Evolutionary conservation across 352 stramenopile species (phyloP).

Genomic region (Aphanomyces euteiches): DNA sequence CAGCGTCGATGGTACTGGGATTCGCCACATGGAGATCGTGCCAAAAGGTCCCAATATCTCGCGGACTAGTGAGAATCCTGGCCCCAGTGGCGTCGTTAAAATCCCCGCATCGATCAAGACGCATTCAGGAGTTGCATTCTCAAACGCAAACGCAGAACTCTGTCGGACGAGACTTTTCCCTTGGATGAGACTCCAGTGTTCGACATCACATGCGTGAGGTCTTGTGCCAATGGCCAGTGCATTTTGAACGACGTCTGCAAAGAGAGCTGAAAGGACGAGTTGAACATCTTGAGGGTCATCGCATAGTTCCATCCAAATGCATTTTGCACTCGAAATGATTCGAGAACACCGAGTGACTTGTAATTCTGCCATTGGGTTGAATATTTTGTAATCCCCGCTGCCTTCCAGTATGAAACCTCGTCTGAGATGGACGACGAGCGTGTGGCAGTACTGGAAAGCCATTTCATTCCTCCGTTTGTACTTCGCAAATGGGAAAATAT

Average conservation of each 20-base stretch:
- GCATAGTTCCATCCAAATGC: conserved; percentile 1
- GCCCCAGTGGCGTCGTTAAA: not conserved
- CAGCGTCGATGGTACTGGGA: not conserved
- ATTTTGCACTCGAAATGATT: conserved; percentile 3
- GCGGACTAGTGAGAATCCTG: not conserved
- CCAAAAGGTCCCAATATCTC: not conserved
- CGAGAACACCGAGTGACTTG: not conserved
- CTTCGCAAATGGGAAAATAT: not conserved
- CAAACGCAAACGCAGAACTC: conserved; percentile 17
- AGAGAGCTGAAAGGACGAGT: conserved; percentile 1
- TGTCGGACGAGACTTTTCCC: conserved; percentile 6
- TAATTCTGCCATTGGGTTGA: conserved; percentile 19
- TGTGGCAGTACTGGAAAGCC: not conserved
- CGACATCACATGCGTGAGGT: conserved; percentile 1
- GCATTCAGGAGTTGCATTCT: not conserved
- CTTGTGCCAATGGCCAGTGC: conserved; percentile 16
- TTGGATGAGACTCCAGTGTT: not conserved
- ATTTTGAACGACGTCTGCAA: conserved; percentile 26
- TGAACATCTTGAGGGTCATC: not conserved
- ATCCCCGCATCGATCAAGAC: not conserved
- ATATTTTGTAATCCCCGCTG: not conserved
- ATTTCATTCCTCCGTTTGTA: not conserved
- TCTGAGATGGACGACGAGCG: not conserved
- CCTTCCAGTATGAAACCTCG: conserved; percentile 12
- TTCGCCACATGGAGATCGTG: conserved; percentile 5